Evolutionary conservation across 139 green algal species (phyloP).

Genomic region (Pleodorina starrii): DNA sequence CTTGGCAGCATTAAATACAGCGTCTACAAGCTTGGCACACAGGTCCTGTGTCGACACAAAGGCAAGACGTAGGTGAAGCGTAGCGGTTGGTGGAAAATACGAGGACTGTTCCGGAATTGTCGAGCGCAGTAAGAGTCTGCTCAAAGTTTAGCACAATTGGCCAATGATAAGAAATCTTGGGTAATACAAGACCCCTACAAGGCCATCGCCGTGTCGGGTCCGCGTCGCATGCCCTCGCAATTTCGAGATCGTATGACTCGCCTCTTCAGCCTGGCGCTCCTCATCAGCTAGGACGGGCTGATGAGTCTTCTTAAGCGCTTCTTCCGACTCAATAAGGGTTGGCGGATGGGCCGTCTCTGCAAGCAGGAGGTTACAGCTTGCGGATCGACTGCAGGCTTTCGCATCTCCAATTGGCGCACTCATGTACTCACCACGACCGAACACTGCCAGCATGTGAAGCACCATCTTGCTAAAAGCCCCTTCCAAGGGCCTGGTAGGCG

Average conservation of each 20-base stretch:
- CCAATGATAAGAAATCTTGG: too few relatives aligned
- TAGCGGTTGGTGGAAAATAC: background rate
- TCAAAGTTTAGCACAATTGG: too few relatives aligned
- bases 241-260: background rate
- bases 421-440: conserved; percentile 48
- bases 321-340: conserved; percentile 44
- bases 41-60: background rate
- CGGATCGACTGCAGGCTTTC: background rate
- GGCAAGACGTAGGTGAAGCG: background rate
- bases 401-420: background rate
- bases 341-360: conserved; percentile 58
- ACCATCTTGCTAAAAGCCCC: conserved; percentile 26
- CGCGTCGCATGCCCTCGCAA: background rate
- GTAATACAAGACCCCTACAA: too few relatives aligned
- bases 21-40: conserved; percentile 19
- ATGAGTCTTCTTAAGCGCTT: conserved; percentile 32
- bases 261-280: conserved; percentile 41
- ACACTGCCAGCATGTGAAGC: conserved; percentile 57
- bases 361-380: background rate
- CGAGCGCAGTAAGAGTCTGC: too few relatives aligned
- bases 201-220: background rate
- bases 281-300: conserved; percentile 41
- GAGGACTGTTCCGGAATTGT: background rate
- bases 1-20: background rate
- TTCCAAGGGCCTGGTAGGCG: background rate